Base-by-base conservation (phyloP, 768 basidiomycete species). In the Kondoa subrosea region DNA sequence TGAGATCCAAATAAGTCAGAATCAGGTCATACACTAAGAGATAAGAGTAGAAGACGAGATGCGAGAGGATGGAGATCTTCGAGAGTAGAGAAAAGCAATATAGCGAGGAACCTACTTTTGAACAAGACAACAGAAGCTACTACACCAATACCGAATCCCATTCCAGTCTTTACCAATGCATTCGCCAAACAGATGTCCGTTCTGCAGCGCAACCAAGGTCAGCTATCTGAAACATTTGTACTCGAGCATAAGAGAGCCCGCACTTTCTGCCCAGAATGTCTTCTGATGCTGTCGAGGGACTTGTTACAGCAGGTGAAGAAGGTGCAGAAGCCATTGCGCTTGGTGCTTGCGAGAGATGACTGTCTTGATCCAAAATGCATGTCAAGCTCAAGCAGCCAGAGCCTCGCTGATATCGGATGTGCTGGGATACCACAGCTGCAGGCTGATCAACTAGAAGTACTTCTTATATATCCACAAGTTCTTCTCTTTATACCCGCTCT, bases 261-360 rank as follows among this genome's bases (percentile, higher is more conserved):
- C 61, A 63, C 61, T 63, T 63, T 27, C 61, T 27, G 61, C 61
- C 61, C 8, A 63, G 61, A 12, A 63, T 27, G 61, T 63, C 61
- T 32, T 63, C 61, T 3, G 3, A 3, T 8, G 40, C 8, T 50
- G 40, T 8, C 40, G 8, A 21, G 12, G 8, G 40, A 12, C 61
- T 63, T 3, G 30, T 32, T 26, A 33, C 29, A 14, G 61, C 61
- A 31, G 61, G 26, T 59, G 58, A 8, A 4, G 58, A 25, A 17
- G 16, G 17, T 32, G 61, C 61, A 12, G 29, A n/a, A n/a, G n/a
- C n/a, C n/a, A n/a, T n/a, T n/a, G n/a, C n/a, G n/a, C n/a, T n/a
- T n/a, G n/a, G n/a, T n/a, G n/a, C n/a, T n/a, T n/a, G n/a, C n/a
- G n/a, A n/a, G n/a, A n/a, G n/a, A n/a, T n/a, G n/a, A n/a, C n/a